Evolutionary conservation across 2,329 filamentous ascomycete genomes (phyloP), one percentile per base, ranked within the genome.

Genomic region (Sclerotinia glacialis): DNA sequence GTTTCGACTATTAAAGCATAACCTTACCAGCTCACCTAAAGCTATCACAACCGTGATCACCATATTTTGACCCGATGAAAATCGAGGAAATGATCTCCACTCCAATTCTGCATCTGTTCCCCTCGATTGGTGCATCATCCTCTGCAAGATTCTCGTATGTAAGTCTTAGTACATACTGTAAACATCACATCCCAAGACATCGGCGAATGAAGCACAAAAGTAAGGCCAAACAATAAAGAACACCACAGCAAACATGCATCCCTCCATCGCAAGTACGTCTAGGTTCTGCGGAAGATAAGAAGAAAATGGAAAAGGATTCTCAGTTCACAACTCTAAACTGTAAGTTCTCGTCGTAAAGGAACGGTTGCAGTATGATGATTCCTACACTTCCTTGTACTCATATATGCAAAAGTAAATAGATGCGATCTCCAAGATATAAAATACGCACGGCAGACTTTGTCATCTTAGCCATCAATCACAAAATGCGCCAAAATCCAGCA

Each of bases 311-410:
- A 18, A 12, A 8, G 37, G 49, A 37, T 28, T 61, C 49, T 61
- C 58, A 21, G 58, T 61, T 5, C 49, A 61, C 23, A 61, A 21
- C 18, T 49, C 58, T 23, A 44, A 61, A 16, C 44, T 61, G 2
- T 21, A 12, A 23, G 21, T 49, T 18, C 16, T 49, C 26, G 44
- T 14, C 26, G 18, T 3, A 61, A 5, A 34, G 58, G 58, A 34
- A 61, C 31, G 26, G 23, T 23, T 14, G 44, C 31, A 18, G 9
- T 21, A 61, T 40, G 31, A 61, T n/a, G n/a, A n/a, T n/a, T n/a
- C n/a, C n/a, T n/a, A 50, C 4, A 31, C 44, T 21, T 40, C 31
- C 31, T 31, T 6, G 5, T 31, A n/a, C 28, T 61, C 59, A 28
- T 28, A 8, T 61, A 23, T 16, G 59, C 9, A 61, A 50, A 40